Conservation (phyloP, 208 protist genomes). For the Leishmania braziliensis region DNA sequence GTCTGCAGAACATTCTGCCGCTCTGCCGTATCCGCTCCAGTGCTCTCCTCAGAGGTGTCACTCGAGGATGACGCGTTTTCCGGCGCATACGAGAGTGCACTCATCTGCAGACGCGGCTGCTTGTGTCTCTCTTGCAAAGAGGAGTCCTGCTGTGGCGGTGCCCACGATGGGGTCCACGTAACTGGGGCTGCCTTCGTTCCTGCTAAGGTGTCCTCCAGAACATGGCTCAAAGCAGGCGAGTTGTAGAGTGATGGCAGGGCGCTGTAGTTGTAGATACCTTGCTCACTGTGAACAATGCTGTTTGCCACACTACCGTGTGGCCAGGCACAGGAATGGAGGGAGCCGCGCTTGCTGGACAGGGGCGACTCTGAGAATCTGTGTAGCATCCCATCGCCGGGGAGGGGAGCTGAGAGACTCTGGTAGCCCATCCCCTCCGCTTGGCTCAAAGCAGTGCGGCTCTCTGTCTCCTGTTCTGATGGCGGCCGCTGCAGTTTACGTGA, state of each 20-base stretch:
- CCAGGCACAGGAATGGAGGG: neutral
- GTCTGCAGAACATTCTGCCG: neutral
- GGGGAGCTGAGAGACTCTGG: neutral
- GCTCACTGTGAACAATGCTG: conserved; percentile 31
- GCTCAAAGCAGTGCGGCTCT: neutral
- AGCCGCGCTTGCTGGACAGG: neutral
- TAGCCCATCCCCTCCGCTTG: neutral
- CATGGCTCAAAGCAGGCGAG: conserved; percentile 26
- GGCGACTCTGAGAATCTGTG: neutral
- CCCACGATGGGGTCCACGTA: neutral
- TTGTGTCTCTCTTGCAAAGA: conserved; percentile 11
- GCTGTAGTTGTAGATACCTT: conserved; percentile 31
- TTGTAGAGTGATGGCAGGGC: conserved; percentile 19
- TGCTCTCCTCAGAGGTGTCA: conserved; percentile 3
- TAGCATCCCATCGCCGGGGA: neutral
- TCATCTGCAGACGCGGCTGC: conserved; percentile 2
- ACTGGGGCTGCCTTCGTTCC: neutral
- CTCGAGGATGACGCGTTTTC: neutral
- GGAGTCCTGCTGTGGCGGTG: neutral
- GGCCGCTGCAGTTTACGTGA: conserved; percentile 12
- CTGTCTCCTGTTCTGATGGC: neutral
- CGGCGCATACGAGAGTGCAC: neutral
- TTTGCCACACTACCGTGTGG: neutral
- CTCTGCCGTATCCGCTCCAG: neutral
- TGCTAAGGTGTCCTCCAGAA: conserved; percentile 8